phyloP scores from a whole-genome alignment of 164 flowering plant species.

The Nymphaea thermarum region DNA sequence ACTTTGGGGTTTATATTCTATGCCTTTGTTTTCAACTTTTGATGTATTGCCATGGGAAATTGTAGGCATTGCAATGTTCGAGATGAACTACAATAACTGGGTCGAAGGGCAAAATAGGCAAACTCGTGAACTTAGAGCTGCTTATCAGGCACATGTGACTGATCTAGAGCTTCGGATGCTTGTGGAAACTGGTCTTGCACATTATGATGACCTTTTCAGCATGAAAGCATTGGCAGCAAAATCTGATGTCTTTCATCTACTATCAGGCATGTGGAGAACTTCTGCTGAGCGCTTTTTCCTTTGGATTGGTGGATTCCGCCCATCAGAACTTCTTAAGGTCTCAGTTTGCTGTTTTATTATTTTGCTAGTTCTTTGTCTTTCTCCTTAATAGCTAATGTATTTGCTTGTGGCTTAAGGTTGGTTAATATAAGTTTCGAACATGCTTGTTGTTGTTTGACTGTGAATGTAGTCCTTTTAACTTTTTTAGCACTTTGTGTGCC shows the following conservation, averaged over 20 bases:
- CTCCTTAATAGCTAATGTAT: background rate
- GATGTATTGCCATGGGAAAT: background rate
- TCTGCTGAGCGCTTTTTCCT: slow-evolving; percentile 74
- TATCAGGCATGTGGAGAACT: slow-evolving; percentile 91
- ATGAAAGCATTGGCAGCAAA: slow-evolving; percentile 71
- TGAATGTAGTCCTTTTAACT: no score
- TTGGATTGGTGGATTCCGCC: slow-evolving; percentile 98
- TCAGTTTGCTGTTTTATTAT: slow-evolving; percentile 1
- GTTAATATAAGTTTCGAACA: background rate
- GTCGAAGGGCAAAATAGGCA: slow-evolving; percentile 66
- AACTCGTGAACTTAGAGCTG: slow-evolving; percentile 41
- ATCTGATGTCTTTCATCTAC: slow-evolving; percentile 74
- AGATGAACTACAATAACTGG: slow-evolving; percentile 78
- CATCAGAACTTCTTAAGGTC: slow-evolving; percentile 90
- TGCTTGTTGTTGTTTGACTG: no score
- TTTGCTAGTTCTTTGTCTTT: no score
- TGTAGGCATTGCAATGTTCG: slow-evolving; percentile 66
- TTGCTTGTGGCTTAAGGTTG: background rate
- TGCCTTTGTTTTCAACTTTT: no score
- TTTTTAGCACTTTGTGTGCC: no score
- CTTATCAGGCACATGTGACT: slow-evolving; percentile 40
- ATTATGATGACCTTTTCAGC: slow-evolving; percentile 65
- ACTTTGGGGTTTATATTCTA: no score
- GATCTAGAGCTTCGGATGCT: slow-evolving; percentile 34
- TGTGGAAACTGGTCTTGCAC: slow-evolving; percentile 57